Conservation (phyloP, 1,284 basidiomycete species). For the Leccinum brunneo-olivaceum region DNA sequence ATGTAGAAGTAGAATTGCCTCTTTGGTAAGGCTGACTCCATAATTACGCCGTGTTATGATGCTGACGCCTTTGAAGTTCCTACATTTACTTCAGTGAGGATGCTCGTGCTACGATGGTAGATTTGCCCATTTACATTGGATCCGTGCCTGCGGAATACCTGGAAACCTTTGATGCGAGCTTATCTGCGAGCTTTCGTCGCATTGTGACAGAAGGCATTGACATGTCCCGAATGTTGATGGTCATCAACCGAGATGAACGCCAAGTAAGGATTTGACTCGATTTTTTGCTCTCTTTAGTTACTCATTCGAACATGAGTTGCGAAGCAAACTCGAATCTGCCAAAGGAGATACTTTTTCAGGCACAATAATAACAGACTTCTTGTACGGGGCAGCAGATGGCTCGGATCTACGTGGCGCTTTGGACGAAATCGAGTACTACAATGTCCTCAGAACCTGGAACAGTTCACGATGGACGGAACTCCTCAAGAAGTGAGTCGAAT, state of each 20-base stretch:
- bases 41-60: constrained; percentile 15
- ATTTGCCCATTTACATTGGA: constrained; percentile 74
- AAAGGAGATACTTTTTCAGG: constrained; percentile 73
- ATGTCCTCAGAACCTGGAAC: constrained; percentile 64
- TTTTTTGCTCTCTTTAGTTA: neutral
- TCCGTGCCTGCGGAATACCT: constrained; percentile 83
- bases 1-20: constrained; percentile 88
- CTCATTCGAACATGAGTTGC: constrained; percentile 41
- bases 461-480: constrained; percentile 74
- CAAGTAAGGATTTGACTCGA: constrained; percentile 46
- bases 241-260: constrained; percentile 84
- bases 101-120: constrained; percentile 67
- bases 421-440: constrained; percentile 76
- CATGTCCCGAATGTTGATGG: constrained; percentile 86
- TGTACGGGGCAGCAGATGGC: constrained; percentile 84
- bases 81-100: constrained; percentile 84
- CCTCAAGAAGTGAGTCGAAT: constrained; percentile 61
- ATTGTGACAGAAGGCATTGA: constrained; percentile 80
- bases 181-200: constrained; percentile 66
- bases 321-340: constrained; percentile 67
- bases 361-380: constrained; percentile 77
- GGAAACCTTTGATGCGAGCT: constrained; percentile 61
- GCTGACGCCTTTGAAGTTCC: constrained; percentile 40
- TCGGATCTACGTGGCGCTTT: constrained; percentile 71
- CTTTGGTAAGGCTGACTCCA: constrained; percentile 58